Conservation (phyloP, 164 flowering plant genomes). For the Chimonanthus praecox region DNA sequence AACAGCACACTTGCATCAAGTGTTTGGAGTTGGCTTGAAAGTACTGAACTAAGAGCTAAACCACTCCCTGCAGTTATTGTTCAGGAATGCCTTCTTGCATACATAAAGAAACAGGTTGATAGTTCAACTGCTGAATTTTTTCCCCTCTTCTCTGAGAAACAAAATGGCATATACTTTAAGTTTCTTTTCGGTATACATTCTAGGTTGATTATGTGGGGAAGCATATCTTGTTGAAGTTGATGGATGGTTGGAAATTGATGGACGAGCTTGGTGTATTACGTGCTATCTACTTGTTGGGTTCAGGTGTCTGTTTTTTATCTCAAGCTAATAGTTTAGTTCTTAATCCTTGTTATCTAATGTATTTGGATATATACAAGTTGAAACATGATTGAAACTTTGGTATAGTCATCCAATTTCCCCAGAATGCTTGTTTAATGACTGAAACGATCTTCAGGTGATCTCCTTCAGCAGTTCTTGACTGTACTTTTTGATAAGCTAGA, state of each 20-base stretch:
- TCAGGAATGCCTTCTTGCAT: slow-evolving; percentile 78
- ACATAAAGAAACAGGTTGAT: slow-evolving; percentile 78
- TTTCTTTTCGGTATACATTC: slow-evolving; percentile 6
- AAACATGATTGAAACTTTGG: no score
- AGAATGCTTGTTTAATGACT: background rate
- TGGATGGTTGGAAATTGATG: slow-evolving; percentile 92
- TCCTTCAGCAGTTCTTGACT: slow-evolving; percentile 85
- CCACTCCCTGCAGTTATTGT: slow-evolving; percentile 78
- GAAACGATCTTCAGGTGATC: slow-evolving; percentile 57
- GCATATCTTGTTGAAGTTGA: slow-evolving; percentile 68
- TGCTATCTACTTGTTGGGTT: slow-evolving; percentile 86
- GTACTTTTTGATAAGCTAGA: slow-evolving; percentile 80
- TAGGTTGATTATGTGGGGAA: slow-evolving; percentile 87
- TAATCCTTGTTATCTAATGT: background rate
- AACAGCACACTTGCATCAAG: slow-evolving; percentile 77
- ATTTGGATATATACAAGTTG: background rate
- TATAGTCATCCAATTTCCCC: background rate
- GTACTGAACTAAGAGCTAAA: slow-evolving; percentile 43
- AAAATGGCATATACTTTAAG: background rate
- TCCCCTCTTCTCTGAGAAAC: background rate
- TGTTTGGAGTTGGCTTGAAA: slow-evolving; percentile 65
- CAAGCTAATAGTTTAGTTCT: slow-evolving; percentile 1
- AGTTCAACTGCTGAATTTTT: background rate
- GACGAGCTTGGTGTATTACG: slow-evolving; percentile 91
- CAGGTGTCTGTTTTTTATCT: slow-evolving; percentile 44